These are phyloP conservation scores for Xylaria sp. DNA, from an alignment of 2,329 filamentous ascomycete species.

Conservation along the genomic window DNA sequence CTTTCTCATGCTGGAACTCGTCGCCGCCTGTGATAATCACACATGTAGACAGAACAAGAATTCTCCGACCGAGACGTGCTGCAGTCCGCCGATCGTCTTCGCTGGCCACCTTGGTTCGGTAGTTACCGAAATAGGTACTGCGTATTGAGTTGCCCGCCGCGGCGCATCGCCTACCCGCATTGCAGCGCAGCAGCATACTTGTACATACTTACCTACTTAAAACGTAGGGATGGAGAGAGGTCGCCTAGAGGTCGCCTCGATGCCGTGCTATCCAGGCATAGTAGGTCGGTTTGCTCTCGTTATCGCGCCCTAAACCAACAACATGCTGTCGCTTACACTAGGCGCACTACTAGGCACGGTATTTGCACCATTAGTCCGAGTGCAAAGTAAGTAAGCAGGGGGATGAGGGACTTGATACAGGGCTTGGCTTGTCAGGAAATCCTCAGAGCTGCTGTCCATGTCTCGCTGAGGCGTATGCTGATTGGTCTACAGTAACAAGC, in stretches of 20 bases:
- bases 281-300: neutral
- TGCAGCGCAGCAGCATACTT: neutral
- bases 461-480: neutral
- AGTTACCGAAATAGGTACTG: constrained; percentile 21
- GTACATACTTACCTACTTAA: neutral
- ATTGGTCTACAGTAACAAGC: neutral
- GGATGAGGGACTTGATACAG: neutral
- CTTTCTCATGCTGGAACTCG: neutral
- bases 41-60: constrained; percentile 8
- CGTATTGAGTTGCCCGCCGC: neutral
- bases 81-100: neutral
- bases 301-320: neutral
- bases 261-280: neutral
- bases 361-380: constrained; percentile 9
- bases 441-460: constrained; percentile 4
- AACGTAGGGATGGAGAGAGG: neutral
- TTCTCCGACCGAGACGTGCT: neutral
- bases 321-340: neutral
- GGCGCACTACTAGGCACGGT: neutral
- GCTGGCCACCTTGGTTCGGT: neutral
- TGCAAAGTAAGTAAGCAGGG: neutral
- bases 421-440: constrained; percentile 9
- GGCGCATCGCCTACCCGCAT: neutral
- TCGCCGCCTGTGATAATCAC: constrained; percentile 3
- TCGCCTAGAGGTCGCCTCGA: too few relatives aligned